Base-by-base conservation (phyloP, 352 stramenopile species). In the Aphanomyces euteiches region DNA sequence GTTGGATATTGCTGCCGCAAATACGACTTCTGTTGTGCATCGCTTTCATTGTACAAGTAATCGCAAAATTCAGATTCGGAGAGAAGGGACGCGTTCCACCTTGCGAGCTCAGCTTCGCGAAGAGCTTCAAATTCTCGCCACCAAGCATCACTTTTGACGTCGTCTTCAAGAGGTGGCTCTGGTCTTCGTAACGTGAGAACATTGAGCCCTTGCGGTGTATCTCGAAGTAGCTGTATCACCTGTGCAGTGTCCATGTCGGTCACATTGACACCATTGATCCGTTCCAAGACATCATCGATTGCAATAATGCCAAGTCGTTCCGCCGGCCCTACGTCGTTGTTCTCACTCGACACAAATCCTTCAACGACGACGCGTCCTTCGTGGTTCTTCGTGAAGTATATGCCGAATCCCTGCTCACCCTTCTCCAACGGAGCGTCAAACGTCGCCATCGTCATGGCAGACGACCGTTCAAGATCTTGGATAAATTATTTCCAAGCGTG, bases 21-120 rank as follows among this genome's bases (percentile, higher is more conserved):
- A 34, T 70, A 70, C 10, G 64, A 70, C 38, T 61, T 70, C 17
- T 70, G 64, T 41, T 70, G 48, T 12, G 53, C 37, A n/a, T 70
- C 50, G 54, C 45, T 47, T 4, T 38, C 47, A 1, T 5, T 15
- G 54, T 70, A 70, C 36, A 70, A 37, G 38, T 48, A 28, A 45
- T 70, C 64, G 39, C 45, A 63, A 70, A 70, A 70, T 10, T 60
- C 64, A 5, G 34, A 8, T 41, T 70, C 64, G 15, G 64, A 48
- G 34, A 70, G 15, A 34, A 34, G 47, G 36, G 64, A 54, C 0
- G 47, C 54, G n/a, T 45, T 50, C 64, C 64, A 70, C 15, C 15
- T 54, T 13, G 7, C 17, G 13, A 17, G 2, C 19, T 70, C 47
- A 7, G 54, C 48, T 10, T 19, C 64, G n/a, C 61, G 28, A 19